Evolutionary conservation across 345 rosid genomes (phyloP), one percentile per base, ranked within the genome.

Genomic region (Laguncularia racemosa): DNA sequence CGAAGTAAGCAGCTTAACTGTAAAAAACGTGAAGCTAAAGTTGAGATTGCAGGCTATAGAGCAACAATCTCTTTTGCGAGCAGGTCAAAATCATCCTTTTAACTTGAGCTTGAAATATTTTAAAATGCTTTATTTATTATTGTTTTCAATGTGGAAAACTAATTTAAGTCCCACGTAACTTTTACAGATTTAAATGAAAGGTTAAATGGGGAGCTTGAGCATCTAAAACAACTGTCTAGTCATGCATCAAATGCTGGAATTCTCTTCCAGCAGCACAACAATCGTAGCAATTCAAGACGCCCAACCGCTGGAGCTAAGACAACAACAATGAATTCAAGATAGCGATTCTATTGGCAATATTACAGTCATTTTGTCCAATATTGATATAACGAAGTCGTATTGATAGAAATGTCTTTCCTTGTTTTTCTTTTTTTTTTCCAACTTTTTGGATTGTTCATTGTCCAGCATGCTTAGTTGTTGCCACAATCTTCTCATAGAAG

Each of bases 171-270:
- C 40, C 21, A 47, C 3, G 20, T 47, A 14, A 50, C 38, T 65
- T 33, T 62, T 33, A 17, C 72, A 95, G 99, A 90, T 21, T 67
- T 95, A 57, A 95, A 87, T 51, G 95, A 90, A 19, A 86, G 95
- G 14, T 64, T 95, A 57, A 95, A 83, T 70, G 99, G 88, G 57
- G 97, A 95, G 71, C 90, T 90, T 63, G 92, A 85, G 78, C 97
- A 82, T 69, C 80, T 90, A 76, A 95, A 95, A 73, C 63, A 77
- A 12, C 44, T 84, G 67, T 85, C 97, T 2, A 90, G 89, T 53
- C 93, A 88, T 68, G 46, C 66, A 23, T 57, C 87, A 20, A 85
- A 88, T 43, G 92, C 91, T 74, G 87, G 78, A 58, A 60, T 72
- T 73, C 87, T 90, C 66, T 72, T 73, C n/a, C 63, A n/a, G n/a